phyloP scores from a whole-genome alignment of 1,284 basidiomycete species.

The Ustilago loliicola region DNA sequence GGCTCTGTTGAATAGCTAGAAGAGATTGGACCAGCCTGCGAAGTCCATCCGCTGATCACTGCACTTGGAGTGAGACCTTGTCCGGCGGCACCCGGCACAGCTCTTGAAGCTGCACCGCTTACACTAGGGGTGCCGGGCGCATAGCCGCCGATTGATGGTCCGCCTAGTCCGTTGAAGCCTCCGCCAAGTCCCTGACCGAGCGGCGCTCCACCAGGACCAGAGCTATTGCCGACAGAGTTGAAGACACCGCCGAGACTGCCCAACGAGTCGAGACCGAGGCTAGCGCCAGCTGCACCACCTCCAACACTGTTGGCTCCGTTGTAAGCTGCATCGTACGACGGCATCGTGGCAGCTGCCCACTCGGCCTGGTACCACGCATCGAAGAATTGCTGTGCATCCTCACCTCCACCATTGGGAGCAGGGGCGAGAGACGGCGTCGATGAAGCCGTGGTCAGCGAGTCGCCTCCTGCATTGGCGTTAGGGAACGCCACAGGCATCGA shows the following conservation, averaged over 20 bases:
- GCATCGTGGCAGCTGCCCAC: conserved; percentile 55
- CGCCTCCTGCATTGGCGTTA: conserved; percentile 5
- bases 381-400: conserved; percentile 57
- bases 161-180: conserved; percentile 42
- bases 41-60: conserved; percentile 32
- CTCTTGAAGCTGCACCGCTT: conserved; percentile 2
- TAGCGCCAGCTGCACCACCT: conserved; percentile 41
- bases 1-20: conserved; percentile 20
- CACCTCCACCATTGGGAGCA: conserved; percentile 34
- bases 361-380: conserved; percentile 58
- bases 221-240: not conserved
- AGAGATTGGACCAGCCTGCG: conserved; percentile 17
- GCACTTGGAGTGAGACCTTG: conserved; percentile 25
- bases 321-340: conserved; percentile 49
- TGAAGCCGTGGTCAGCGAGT: conserved; percentile 32
- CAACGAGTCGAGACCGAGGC: conserved; percentile 37
- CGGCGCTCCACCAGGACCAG: conserved; percentile 6
- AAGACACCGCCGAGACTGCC: conserved; percentile 34
- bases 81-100: not conserved
- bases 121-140: conserved; percentile 1
- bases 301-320: conserved; percentile 33
- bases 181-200: conserved; percentile 39
- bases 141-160: conserved; percentile 31
- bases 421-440: conserved; percentile 31
- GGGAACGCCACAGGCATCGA: conserved; percentile 21